Conservation (phyloP, 441 rosid genomes). For the Croton laevigatus region DNA sequence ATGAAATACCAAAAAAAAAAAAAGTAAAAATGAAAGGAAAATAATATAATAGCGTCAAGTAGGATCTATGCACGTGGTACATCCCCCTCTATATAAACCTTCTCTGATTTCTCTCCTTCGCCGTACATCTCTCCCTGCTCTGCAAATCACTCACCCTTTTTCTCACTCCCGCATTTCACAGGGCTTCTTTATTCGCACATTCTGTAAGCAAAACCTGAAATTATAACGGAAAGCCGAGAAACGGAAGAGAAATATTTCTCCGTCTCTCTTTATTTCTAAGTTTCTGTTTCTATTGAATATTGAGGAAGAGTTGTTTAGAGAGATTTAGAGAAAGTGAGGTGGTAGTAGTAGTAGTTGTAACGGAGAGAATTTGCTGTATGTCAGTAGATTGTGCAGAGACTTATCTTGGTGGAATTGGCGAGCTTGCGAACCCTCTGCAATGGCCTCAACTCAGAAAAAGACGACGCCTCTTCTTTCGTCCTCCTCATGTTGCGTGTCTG, state of each 20-base stretch:
- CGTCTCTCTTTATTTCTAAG: neutral
- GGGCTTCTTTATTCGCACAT: neutral
- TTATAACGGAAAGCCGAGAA: neutral
- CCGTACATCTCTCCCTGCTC: neutral
- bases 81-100: slow-evolving; percentile 20
- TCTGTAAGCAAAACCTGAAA: neutral
- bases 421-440: slow-evolving; percentile 81
- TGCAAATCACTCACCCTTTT: neutral
- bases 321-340: slow-evolving; percentile 3
- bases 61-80: slow-evolving; percentile 30
- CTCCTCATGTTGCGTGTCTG: slow-evolving; percentile 16
- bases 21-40: neutral
- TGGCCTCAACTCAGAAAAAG: slow-evolving; percentile 95
- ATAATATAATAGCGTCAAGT: slow-evolving; percentile 7
- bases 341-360: slow-evolving; percentile 22
- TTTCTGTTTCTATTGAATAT: slow-evolving; percentile 20
- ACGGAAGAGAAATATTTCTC: neutral
- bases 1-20: neutral
- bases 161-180: neutral
- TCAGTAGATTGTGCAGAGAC: slow-evolving; percentile 72
- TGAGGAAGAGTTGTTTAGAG: neutral
- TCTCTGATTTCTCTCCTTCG: neutral
- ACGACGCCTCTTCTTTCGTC: slow-evolving; percentile 58
- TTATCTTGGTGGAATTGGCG: slow-evolving; percentile 73
- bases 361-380: slow-evolving; percentile 73